Percentiles rank a stretch among this genome's conserved stretches.
These are phyloP conservation scores for Diaporthe helianthi DNA, from an alignment of 2,329 filamentous ascomycete species.

Conservation along the genomic window DNA sequence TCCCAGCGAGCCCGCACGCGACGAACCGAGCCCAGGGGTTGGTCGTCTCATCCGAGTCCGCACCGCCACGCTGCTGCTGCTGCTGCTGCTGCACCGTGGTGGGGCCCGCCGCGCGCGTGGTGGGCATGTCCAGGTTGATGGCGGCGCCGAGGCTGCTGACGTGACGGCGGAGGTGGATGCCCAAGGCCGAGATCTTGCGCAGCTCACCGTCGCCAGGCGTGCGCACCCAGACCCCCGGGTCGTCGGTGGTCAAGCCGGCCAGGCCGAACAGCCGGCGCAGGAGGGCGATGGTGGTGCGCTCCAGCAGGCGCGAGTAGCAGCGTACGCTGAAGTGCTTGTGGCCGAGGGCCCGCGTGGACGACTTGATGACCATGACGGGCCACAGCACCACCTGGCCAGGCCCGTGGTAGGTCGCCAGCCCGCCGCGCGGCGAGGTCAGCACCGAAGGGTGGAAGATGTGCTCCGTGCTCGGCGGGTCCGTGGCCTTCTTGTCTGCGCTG, in stretches of 20 bases:
- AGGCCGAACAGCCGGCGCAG: conserved; percentile 66
- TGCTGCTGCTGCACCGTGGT: conserved; percentile 41
- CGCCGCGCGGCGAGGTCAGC: conserved; percentile 78
- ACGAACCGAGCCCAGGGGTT: conserved; percentile 76
- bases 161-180: conserved; percentile 87
- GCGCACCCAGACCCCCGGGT: conserved; percentile 85
- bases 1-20: conserved; percentile 86
- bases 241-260: conserved; percentile 67
- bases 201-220: conserved; percentile 41
- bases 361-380: conserved; percentile 82
- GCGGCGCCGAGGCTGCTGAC: conserved; percentile 86
- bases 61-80: conserved; percentile 54
- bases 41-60: conserved; percentile 39
- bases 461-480: conserved; percentile 40
- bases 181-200: conserved; percentile 86
- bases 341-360: conserved; percentile 41
- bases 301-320: conserved; percentile 79
- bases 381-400: conserved; percentile 94
- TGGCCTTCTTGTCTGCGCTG: conserved; percentile 37
- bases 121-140: conserved; percentile 74
- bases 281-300: conserved; percentile 75
- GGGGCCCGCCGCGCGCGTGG: conserved; percentile 38
- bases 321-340: conserved; percentile 70
- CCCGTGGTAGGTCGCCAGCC: conserved; percentile 93
- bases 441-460: conserved; percentile 63